phyloP scores from a whole-genome alignment of 768 basidiomycete species.

The Daedaleopsis sinensis region DNA sequence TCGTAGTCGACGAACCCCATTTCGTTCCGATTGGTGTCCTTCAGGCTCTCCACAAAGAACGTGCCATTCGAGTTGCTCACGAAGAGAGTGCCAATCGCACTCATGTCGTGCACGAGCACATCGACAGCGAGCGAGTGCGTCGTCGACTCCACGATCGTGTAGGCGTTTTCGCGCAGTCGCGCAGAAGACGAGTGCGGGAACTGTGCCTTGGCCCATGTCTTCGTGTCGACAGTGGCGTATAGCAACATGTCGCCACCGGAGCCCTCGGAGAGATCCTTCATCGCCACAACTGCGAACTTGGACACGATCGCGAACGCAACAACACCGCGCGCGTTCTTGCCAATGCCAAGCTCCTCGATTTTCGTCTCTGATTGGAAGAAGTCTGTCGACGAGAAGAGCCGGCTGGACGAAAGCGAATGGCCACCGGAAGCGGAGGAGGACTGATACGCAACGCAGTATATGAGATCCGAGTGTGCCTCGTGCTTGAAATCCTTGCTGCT shows the following conservation, averaged over 20 bases:
- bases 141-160: slow-evolving; percentile 94
- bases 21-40: slow-evolving; percentile 90
- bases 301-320: slow-evolving; percentile 90
- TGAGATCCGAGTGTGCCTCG: slow-evolving; percentile 68
- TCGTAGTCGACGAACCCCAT: slow-evolving; percentile 94
- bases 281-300: slow-evolving; percentile 90
- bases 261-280: slow-evolving; percentile 65
- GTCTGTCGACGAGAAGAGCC: slow-evolving; percentile 83
- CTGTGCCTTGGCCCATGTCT: slow-evolving; percentile 83
- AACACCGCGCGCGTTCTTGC: slow-evolving; percentile 85
- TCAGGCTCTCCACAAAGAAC: slow-evolving; percentile 88
- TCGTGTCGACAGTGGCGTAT: slow-evolving; percentile 85
- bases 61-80: slow-evolving; percentile 96
- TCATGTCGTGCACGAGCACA: slow-evolving; percentile 73
- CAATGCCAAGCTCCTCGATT: slow-evolving; percentile 87
- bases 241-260: slow-evolving; percentile 75
- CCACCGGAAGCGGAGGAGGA: slow-evolving; percentile 43
- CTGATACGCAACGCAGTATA: slow-evolving; percentile 93
- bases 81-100: slow-evolving; percentile 85
- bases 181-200: slow-evolving; percentile 91
- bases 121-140: slow-evolving; percentile 94
- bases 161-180: slow-evolving; percentile 84
- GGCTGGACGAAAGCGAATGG: slow-evolving; percentile 59
- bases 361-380: slow-evolving; percentile 70
- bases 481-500: slow-evolving; percentile 83